Percentiles rank a stretch among this genome's conserved stretches.
phyloP scores from a whole-genome alignment of 805 yeast genomes.

The Wickerhamiella slavikovae region DNA sequence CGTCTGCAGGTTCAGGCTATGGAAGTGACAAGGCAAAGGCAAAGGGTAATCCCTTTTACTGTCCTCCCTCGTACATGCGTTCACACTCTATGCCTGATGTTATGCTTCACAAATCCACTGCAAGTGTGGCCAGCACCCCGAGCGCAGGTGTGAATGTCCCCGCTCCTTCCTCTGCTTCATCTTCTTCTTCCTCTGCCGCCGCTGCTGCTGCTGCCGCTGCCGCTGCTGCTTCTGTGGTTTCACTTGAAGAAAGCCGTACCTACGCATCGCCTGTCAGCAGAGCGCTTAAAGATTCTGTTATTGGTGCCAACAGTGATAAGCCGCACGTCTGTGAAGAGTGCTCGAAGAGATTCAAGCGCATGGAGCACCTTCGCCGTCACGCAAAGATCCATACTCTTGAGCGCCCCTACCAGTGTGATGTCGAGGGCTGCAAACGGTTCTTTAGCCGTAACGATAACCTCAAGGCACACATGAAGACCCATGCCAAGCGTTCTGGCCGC shows the following conservation, averaged over 20 bases:
- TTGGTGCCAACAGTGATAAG: constrained; percentile 9
- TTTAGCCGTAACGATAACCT: constrained; percentile 65
- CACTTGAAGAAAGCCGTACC: constrained; percentile 1
- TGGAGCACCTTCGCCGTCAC: constrained; percentile 31
- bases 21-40: background rate
- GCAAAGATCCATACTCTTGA: constrained; percentile 57
- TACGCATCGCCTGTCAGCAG: background rate
- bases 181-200: background rate
- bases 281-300: background rate
- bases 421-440: constrained; percentile 33
- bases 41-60: constrained; percentile 16
- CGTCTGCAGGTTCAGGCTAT: constrained; percentile 1
- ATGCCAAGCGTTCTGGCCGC: constrained; percentile 25
- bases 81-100: constrained; percentile 1
- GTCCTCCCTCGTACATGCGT: constrained; percentile 14
- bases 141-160: constrained; percentile 4
- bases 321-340: constrained; percentile 20
- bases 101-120: background rate
- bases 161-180: background rate
- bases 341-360: constrained; percentile 20
- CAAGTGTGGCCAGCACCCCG: constrained; percentile 2
- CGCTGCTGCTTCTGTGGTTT: constrained; percentile 1
- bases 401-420: constrained; percentile 50
- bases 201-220: background rate
- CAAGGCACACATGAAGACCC: constrained; percentile 58